phyloP scores from a whole-genome alignment of 805 yeast species.

The Torulaspora microellipsoides region DNA sequence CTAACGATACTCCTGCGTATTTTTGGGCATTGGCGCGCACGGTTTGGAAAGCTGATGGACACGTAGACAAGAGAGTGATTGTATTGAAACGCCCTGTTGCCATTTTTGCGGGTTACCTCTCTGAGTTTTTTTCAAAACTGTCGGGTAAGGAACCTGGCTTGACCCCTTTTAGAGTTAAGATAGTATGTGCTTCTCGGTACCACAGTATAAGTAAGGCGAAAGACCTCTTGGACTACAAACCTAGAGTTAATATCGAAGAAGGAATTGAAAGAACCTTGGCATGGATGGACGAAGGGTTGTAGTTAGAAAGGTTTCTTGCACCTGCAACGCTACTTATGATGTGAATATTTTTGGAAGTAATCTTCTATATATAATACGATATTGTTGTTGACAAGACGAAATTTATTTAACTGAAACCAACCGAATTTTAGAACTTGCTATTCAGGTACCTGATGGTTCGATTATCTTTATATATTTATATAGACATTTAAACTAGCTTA shows the following conservation, averaged over 20 bases:
- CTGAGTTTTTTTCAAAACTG: slow-evolving; percentile 67
- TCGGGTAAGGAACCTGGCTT: slow-evolving; percentile 85
- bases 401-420: no score
- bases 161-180: slow-evolving; percentile 89
- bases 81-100: slow-evolving; percentile 74
- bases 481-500: no score
- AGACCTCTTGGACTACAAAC: slow-evolving; percentile 66
- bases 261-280: slow-evolving; percentile 77
- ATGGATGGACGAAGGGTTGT: slow-evolving; percentile 73
- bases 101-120: slow-evolving; percentile 70
- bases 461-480: no score
- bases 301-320: not conserved
- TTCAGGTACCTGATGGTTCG: no score
- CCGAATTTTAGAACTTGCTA: no score
- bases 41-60: slow-evolving; percentile 96
- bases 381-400: no score
- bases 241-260: slow-evolving; percentile 69
- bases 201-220: slow-evolving; percentile 91
- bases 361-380: no score
- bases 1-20: slow-evolving; percentile 91
- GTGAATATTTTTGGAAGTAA: no score
- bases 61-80: slow-evolving; percentile 62
- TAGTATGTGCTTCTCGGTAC: slow-evolving; percentile 90
- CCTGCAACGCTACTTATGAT: no score
- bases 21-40: slow-evolving; percentile 97